Conservation (phyloP, 2,329 filamentous ascomycete species). For the Zarea fungicola region DNA sequence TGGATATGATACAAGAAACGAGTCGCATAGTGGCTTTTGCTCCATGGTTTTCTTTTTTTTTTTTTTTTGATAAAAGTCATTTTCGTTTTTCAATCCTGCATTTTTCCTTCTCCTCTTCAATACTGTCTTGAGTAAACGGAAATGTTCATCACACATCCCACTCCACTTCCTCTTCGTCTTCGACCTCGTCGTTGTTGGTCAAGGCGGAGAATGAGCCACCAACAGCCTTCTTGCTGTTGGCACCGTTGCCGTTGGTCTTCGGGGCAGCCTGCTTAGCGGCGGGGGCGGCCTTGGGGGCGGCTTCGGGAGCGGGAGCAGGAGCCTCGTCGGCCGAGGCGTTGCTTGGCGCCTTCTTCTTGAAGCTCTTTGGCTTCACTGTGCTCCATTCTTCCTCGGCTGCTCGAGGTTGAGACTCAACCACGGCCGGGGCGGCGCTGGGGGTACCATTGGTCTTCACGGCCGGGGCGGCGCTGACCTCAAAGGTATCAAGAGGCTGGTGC, state of each 20-base stretch:
- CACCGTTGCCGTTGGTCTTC: constrained; percentile 3
- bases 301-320: constrained; percentile 22
- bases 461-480: constrained; percentile 30
- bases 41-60: background rate
- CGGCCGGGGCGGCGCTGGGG: constrained; percentile 43
- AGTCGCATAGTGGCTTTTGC: constrained; percentile 1
- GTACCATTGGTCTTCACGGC: constrained; percentile 25
- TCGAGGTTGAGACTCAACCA: constrained; percentile 59
- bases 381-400: constrained; percentile 54
- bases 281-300: constrained; percentile 15
- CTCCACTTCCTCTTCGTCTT: constrained; percentile 41
- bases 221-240: constrained; percentile 26
- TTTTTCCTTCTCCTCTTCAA: background rate
- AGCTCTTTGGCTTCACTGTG: constrained; percentile 48
- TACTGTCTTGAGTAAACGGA: background rate
- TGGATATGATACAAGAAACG: constrained; percentile 11
- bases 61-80: too few species aligned
- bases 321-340: constrained; percentile 33
- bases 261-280: background rate
- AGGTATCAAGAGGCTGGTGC: constrained; percentile 53
- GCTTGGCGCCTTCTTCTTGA: constrained; percentile 39
- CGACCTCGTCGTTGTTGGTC: constrained; percentile 37
- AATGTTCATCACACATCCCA: constrained; percentile 36
- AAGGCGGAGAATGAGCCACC: constrained; percentile 45
- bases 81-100: too few species aligned